phyloP scores from a whole-genome alignment of 345 rosid genomes.

The Cochlearia excelsa region DNA sequence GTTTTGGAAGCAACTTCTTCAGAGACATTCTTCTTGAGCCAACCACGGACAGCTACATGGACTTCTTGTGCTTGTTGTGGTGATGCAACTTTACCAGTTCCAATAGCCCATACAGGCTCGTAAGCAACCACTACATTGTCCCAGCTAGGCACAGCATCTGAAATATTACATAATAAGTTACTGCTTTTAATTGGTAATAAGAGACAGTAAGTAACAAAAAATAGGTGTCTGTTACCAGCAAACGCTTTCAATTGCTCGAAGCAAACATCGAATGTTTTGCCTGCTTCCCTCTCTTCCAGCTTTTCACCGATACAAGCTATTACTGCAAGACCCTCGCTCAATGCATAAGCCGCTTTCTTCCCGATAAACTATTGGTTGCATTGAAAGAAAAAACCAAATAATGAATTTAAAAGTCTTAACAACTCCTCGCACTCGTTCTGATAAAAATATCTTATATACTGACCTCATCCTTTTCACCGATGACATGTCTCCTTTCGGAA shows the following conservation, averaged over 20 bases:
- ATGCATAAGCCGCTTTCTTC: conserved; percentile 92
- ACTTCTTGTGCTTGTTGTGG: conserved; percentile 97
- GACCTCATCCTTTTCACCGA: conserved; percentile 92
- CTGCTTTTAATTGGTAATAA: conserved; percentile 1
- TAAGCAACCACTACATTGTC: conserved; percentile 86
- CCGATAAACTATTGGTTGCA: conserved; percentile 68
- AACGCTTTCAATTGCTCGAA: conserved; percentile 82
- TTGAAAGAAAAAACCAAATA: conserved; percentile 15
- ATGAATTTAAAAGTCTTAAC: too few species aligned
- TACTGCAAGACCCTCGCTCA: conserved; percentile 83
- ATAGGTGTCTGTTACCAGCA: conserved; percentile 49
- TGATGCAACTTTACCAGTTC: conserved; percentile 95
- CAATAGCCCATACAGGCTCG: conserved; percentile 99
- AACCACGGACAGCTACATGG: conserved; percentile 78
- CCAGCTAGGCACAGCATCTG: conserved; percentile 94
- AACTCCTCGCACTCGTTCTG: too few species aligned
- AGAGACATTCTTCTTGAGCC: conserved; percentile 89
- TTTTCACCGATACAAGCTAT: conserved; percentile 94
- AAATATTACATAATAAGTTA: neutral
- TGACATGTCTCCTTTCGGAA: conserved; percentile 91
- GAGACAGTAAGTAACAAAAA: neutral
- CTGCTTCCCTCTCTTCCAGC: conserved; percentile 90
- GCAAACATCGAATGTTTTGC: conserved; percentile 93
- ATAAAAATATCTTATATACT: conserved; percentile 1
- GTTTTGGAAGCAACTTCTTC: conserved; percentile 89